Conservation (phyloP, 768 basidiomycete genomes). For the Multifurca ochricompacta region DNA sequence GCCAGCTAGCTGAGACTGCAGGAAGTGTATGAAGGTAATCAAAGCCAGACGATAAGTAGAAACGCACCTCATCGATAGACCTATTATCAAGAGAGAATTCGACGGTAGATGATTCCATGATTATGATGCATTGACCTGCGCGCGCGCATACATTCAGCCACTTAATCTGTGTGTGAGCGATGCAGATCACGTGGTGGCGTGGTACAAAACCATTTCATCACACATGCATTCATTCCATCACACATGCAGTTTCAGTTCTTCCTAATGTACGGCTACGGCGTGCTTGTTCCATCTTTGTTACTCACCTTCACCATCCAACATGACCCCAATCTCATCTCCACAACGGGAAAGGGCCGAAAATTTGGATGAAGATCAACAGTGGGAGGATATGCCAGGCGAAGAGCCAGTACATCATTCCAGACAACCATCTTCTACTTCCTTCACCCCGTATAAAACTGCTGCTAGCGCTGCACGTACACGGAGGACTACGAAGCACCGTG, state of each 20-base stretch:
- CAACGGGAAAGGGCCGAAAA: neutral
- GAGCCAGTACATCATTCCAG: neutral
- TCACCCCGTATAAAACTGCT: neutral
- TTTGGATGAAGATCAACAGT: neutral
- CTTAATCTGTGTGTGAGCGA: neutral
- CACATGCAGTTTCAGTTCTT: no score
- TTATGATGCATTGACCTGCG: neutral
- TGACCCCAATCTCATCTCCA: neutral
- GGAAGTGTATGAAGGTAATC: neutral
- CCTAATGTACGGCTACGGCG: no score
- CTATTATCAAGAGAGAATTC: constrained; percentile 18
- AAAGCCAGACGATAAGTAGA: neutral
- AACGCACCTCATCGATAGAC: constrained; percentile 18
- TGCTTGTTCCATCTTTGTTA: neutral
- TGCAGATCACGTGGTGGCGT: constrained; percentile 1
- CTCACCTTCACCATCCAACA: neutral
- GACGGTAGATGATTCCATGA: constrained; percentile 9
- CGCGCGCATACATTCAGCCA: neutral
- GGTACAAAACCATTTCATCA: no score
- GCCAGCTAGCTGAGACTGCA: constrained; percentile 55
- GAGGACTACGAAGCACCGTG: neutral
- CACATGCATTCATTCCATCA: no score
- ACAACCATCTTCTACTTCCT: neutral
- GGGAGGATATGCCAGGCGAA: constrained; percentile 10
- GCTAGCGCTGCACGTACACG: neutral